Conservation (phyloP, 1,284 basidiomycete species). For the Malassezia vespertilionis region DNA sequence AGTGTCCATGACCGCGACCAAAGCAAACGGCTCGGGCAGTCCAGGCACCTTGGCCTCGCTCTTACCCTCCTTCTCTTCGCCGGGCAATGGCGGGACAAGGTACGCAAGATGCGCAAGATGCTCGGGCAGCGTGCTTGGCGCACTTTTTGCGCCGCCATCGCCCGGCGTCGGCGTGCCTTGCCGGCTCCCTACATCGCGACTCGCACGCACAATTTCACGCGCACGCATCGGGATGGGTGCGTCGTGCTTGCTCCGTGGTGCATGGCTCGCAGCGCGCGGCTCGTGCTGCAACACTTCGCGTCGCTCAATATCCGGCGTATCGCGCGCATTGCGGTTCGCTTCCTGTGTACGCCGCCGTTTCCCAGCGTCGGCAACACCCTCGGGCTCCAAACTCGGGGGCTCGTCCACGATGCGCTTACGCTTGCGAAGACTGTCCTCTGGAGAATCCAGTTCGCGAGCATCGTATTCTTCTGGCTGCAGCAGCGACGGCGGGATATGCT, state of each 20-base stretch:
- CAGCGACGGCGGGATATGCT: slow-evolving; percentile 54
- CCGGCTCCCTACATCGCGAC: slow-evolving; percentile 19
- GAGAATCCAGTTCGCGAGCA: too few relatives aligned
- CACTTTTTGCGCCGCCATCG: slow-evolving; percentile 6
- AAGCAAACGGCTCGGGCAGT: slow-evolving; percentile 26
- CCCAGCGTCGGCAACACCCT: slow-evolving; percentile 18
- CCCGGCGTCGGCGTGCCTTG: slow-evolving; percentile 27
- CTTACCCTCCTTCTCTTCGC: background rate
- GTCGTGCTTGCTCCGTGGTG: slow-evolving; percentile 42
- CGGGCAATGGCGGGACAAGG: slow-evolving; percentile 64
- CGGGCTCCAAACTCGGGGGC: slow-evolving; percentile 8
- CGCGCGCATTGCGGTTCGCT: slow-evolving; percentile 27
- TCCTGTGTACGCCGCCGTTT: slow-evolving; percentile 29
- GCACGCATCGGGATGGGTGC: slow-evolving; percentile 18
- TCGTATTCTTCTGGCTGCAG: slow-evolving; percentile 51
- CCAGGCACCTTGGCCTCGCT: background rate
- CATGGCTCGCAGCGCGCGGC: background rate
- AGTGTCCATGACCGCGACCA: slow-evolving; percentile 55
- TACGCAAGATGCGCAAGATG: slow-evolving; percentile 77
- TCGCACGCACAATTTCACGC: slow-evolving; percentile 8
- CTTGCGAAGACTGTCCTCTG: slow-evolving; percentile 50
- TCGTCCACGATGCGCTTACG: too few relatives aligned
- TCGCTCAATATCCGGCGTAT: slow-evolving; percentile 4
- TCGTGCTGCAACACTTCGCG: slow-evolving; percentile 1
- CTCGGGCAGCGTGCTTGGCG: slow-evolving; percentile 63